Conservation (phyloP, 2,329 filamentous ascomycete genomes). For the Aaosphaeria pasadenensis region DNA sequence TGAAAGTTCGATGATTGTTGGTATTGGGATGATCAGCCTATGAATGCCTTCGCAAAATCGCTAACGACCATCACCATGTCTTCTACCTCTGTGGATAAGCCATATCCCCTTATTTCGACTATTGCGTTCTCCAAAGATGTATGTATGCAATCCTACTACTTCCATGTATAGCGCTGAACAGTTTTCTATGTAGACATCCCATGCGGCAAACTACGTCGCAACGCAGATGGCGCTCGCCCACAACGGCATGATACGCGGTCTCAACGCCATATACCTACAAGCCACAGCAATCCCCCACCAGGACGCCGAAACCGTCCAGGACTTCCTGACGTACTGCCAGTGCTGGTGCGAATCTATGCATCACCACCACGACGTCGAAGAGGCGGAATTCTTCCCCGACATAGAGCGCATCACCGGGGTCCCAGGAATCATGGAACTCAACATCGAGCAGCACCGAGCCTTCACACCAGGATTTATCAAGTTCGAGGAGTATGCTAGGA, state of each 20-base stretch:
- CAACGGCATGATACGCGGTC: slow-evolving; percentile 62
- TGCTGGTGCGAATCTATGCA: slow-evolving; percentile 53
- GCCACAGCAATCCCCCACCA: slow-evolving; percentile 47
- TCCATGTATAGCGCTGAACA: slow-evolving; percentile 3
- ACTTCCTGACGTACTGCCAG: slow-evolving; percentile 27
- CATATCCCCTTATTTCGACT: slow-evolving; percentile 22
- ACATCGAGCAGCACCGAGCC: slow-evolving; percentile 54
- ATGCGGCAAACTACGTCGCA: slow-evolving; percentile 45
- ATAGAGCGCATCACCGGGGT: slow-evolving; percentile 53
- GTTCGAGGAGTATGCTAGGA: slow-evolving; percentile 21
- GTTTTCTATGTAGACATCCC: slow-evolving; percentile 18
- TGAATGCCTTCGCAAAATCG: too few relatives aligned
- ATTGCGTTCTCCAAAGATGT: slow-evolving; percentile 21
- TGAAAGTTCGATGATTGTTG: too few relatives aligned
- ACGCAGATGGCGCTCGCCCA: slow-evolving; percentile 63
- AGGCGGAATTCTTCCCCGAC: slow-evolving; percentile 55
- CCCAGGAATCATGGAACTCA: slow-evolving; percentile 51
- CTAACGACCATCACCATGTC: slow-evolving; percentile 5
- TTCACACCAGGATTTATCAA: slow-evolving; percentile 52
- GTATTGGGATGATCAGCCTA: too few relatives aligned
- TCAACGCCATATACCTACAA: slow-evolving; percentile 63
- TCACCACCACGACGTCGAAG: slow-evolving; percentile 62
- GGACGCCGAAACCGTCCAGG: slow-evolving; percentile 52
- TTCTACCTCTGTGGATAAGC: slow-evolving; percentile 22
- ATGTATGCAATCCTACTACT: slow-evolving; percentile 3